Evolutionary conservation across 306 rosid species (phyloP).

Genomic region (Begonia peltatifolia): DNA sequence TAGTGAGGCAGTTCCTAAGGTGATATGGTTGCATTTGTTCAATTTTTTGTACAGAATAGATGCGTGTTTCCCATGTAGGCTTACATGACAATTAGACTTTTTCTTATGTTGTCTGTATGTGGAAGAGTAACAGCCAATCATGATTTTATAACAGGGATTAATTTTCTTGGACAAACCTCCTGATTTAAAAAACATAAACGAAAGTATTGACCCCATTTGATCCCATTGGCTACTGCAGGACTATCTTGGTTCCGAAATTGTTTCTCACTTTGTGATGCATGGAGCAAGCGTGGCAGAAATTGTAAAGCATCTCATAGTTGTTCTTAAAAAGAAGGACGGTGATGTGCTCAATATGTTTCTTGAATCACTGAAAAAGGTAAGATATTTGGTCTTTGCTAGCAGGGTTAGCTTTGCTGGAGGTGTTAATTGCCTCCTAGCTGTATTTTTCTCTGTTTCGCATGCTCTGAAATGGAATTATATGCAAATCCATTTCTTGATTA

Average conservation of each 20-base stretch:
- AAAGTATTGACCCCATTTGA: not conserved
- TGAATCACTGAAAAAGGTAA: slow-evolving; percentile 78
- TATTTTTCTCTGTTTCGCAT: not conserved
- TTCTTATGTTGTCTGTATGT: too few species aligned
- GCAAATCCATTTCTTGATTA: too few species aligned
- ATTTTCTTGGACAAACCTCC: too few species aligned
- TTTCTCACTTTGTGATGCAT: slow-evolving; percentile 72
- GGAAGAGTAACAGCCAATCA: too few species aligned
- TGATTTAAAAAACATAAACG: too few species aligned
- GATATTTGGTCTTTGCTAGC: slow-evolving; percentile 3
- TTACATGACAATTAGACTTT: too few species aligned
- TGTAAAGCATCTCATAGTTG: slow-evolving; percentile 59
- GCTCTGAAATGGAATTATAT: too few species aligned
- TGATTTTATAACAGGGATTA: too few species aligned
- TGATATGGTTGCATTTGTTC: slow-evolving; percentile 11
- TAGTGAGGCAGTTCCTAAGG: slow-evolving; percentile 57
- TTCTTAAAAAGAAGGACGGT: slow-evolving; percentile 47
- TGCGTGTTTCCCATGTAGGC: not conserved
- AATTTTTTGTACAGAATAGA: not conserved
- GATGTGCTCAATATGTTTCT: slow-evolving; percentile 48
- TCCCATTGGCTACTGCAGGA: slow-evolving; percentile 41
- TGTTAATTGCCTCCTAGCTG: not conserved
- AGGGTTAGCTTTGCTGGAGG: too few species aligned
- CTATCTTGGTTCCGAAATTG: slow-evolving; percentile 70
- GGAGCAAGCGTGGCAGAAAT: slow-evolving; percentile 63